Conservation (phyloP, 352 stramenopile species). For the Thraustochytrium sp. region DNA sequence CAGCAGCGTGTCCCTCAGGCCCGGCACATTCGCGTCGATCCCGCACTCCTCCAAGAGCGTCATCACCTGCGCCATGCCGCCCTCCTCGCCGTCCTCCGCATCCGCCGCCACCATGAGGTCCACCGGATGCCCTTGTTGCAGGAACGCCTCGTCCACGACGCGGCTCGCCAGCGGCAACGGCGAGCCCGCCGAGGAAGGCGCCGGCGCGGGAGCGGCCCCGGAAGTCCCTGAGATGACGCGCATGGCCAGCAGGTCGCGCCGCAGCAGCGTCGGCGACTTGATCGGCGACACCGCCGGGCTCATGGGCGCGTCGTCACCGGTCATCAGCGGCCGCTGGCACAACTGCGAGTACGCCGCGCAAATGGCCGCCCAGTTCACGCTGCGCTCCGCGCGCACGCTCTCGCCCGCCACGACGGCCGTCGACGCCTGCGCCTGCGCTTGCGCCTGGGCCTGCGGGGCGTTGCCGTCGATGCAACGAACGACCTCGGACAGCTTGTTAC, state of each 20-base stretch:
- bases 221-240: background rate
- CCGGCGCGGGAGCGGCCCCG: too few species aligned
- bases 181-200: too few species aligned
- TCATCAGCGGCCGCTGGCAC: background rate
- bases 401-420: background rate
- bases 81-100: background rate
- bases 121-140: background rate
- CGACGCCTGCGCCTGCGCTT: background rate
- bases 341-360: slow-evolving; percentile 37
- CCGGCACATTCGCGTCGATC: slow-evolving; percentile 15
- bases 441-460: background rate
- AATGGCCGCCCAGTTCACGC: slow-evolving; percentile 37
- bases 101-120: background rate
- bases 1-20: slow-evolving; percentile 29
- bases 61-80: background rate
- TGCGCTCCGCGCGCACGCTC: background rate
- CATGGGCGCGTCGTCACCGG: background rate
- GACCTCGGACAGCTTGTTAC: slow-evolving; percentile 23
- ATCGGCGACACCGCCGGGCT: slow-evolving; percentile 36
- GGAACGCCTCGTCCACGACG: background rate
- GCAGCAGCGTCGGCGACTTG: slow-evolving; percentile 4
- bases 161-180: background rate
- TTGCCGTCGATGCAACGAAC: background rate
- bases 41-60: slow-evolving; percentile 27
- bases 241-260: background rate